These are phyloP conservation scores for Artomyces pyxidatus DNA, from an alignment of 768 basidiomycete genomes.

Conservation along the genomic window DNA sequence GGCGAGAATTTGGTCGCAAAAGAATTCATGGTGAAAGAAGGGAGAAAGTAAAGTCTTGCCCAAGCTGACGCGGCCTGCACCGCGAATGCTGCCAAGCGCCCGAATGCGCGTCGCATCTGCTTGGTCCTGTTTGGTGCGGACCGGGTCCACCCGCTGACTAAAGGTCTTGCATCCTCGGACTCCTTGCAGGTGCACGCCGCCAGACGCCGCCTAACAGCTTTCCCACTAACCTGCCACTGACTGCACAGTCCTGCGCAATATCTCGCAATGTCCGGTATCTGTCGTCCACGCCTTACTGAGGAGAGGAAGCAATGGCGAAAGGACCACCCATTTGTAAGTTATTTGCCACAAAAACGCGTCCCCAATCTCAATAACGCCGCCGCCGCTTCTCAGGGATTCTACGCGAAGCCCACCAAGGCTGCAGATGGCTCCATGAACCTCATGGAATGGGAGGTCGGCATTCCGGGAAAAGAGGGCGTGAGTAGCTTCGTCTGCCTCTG, in stretches of 20 bases:
- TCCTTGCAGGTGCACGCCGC: no score
- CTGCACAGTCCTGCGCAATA: neutral
- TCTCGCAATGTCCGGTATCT: conserved; percentile 79
- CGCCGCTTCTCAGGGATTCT: conserved; percentile 70
- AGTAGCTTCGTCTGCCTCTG: conserved; percentile 33
- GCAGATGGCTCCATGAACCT: conserved; percentile 92
- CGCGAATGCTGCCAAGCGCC: neutral
- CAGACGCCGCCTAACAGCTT: no score
- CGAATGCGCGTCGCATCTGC: conserved; percentile 10
- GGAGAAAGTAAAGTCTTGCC: neutral
- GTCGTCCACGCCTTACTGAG: conserved; percentile 86
- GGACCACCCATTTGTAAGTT: conserved; percentile 94
- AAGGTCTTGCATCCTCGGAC: neutral
- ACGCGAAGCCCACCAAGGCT: conserved; percentile 86
- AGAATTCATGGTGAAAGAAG: conserved; percentile 52
- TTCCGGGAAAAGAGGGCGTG: conserved; percentile 87
- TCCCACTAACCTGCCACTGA: neutral
- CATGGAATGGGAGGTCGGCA: conserved; percentile 98
- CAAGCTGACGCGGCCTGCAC: conserved; percentile 20
- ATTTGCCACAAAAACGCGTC: neutral
- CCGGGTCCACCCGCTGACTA: neutral
- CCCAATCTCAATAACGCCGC: neutral
- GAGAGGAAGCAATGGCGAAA: conserved; percentile 99
- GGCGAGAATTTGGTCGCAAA: conserved; percentile 60
- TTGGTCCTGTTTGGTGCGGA: neutral